Evolutionary conservation across 2,329 filamentous ascomycete species (phyloP).

Genomic region (Myriangium duriaei): DNA sequence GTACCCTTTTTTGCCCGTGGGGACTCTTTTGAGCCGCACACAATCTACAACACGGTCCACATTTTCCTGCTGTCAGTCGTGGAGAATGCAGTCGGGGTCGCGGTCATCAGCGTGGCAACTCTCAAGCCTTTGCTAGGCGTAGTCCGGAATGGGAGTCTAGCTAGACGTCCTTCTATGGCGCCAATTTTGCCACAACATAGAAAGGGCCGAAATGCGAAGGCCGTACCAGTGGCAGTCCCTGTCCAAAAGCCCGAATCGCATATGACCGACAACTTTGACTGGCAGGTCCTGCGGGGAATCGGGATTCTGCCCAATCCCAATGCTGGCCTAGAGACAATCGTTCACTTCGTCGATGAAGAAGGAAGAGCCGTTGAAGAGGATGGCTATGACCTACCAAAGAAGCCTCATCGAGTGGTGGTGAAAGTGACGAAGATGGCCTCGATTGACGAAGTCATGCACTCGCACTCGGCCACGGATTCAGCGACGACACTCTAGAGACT

Average conservation of each 20-base stretch:
- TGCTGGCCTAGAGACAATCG: background rate
- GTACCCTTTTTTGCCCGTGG: constrained; percentile 1
- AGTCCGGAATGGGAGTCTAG: background rate
- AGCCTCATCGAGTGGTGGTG: background rate
- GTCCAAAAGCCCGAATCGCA: background rate
- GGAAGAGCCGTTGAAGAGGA: background rate
- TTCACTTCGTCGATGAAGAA: background rate
- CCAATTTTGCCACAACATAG: background rate
- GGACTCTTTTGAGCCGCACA: background rate
- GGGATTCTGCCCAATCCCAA: constrained; percentile 2
- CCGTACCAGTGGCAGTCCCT: background rate
- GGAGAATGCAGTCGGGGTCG: constrained; percentile 3
- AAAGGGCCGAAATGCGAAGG: background rate
- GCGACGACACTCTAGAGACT: no score
- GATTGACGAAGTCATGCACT: background rate
- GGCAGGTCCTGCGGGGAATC: constrained; percentile 1
- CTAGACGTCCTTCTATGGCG: background rate
- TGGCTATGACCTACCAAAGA: background rate
- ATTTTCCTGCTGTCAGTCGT: constrained; percentile 1
- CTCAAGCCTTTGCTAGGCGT: constrained; percentile 1
- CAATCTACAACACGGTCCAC: background rate
- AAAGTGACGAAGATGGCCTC: background rate
- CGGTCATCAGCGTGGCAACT: constrained; percentile 2
- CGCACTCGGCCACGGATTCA: background rate
- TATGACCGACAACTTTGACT: constrained; percentile 2